A percentile compares a stretch with the other conserved stretches of the same genome.
Conservation (phyloP, 768 basidiomycete genomes). For the Serpula lacrymans region DNA sequence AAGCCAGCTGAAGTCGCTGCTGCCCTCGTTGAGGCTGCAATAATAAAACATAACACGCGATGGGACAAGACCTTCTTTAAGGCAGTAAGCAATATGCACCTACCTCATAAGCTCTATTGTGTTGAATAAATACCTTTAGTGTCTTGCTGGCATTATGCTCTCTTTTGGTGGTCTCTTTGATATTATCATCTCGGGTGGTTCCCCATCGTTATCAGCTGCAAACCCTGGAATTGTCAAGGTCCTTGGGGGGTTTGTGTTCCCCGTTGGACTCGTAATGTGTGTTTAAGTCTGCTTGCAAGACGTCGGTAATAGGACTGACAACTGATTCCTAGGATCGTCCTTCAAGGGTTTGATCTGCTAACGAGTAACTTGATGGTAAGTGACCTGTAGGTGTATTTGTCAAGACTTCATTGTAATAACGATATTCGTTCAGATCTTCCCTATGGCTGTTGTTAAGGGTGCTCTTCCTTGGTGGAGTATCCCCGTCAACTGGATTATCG, state of each 20-base stretch:
- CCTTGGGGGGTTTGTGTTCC: conserved; percentile 67
- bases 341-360: conserved; percentile 66
- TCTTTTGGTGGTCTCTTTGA: conserved; percentile 70
- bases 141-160: conserved; percentile 68
- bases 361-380: conserved; percentile 77
- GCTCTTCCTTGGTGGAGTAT: conserved; percentile 70
- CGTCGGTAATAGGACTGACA: background rate
- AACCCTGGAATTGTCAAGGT: conserved; percentile 71
- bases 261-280: conserved; percentile 75
- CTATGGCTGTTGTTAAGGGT: conserved; percentile 62
- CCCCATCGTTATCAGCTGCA: conserved; percentile 41
- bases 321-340: conserved; percentile 59
- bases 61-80: conserved; percentile 62
- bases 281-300: conserved; percentile 4
- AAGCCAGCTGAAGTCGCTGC: conserved; percentile 57
- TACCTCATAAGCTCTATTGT: background rate
- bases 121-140: conserved; percentile 31
- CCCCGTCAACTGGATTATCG: conserved; percentile 65
- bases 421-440: conserved; percentile 58
- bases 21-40: conserved; percentile 51
- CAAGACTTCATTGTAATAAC: background rate
- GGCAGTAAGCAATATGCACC: conserved; percentile 44
- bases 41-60: conserved; percentile 62
- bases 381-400: background rate
- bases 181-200: conserved; percentile 58